Conservation (phyloP, 1,284 basidiomycete genomes). For the Earliella scabrosa region DNA sequence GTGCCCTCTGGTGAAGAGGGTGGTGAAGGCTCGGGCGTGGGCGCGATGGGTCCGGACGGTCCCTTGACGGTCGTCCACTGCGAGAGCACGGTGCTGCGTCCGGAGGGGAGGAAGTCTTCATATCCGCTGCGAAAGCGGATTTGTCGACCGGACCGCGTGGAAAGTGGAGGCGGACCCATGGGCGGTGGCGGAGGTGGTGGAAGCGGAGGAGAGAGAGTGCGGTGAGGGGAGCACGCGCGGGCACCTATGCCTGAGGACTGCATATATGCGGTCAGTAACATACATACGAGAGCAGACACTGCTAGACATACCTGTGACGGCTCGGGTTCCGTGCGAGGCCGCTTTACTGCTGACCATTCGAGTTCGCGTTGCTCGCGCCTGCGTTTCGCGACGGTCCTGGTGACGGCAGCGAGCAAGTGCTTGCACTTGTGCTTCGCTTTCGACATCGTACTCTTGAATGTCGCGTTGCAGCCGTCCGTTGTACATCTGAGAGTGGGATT, state of each 20-base stretch:
- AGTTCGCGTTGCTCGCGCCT: neutral
- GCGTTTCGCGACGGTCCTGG: neutral
- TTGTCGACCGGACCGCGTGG: neutral
- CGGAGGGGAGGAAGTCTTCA: neutral
- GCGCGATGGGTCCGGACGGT: no score
- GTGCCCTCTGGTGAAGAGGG: no score
- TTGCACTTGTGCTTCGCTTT: neutral
- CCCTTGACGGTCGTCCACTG: no score
- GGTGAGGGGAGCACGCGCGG: no score
- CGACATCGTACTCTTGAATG: neutral
- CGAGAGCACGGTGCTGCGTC: neutral
- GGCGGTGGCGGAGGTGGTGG: no score
- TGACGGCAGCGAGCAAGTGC: neutral
- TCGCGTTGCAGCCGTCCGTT: neutral
- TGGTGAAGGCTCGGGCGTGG: no score
- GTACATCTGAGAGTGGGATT: neutral
- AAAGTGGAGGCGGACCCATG: neutral
- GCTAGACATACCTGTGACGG: no score
- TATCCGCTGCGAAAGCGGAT: neutral
- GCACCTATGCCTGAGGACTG: no score
- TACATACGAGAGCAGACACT: no score
- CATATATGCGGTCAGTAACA: no score
- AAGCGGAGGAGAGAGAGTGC: no score
- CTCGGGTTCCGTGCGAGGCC: neutral
- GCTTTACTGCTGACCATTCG: neutral